Evolutionary conservation across 495 filamentous ascomycete species (phyloP).

Genomic region (Neurospora sp.): DNA sequence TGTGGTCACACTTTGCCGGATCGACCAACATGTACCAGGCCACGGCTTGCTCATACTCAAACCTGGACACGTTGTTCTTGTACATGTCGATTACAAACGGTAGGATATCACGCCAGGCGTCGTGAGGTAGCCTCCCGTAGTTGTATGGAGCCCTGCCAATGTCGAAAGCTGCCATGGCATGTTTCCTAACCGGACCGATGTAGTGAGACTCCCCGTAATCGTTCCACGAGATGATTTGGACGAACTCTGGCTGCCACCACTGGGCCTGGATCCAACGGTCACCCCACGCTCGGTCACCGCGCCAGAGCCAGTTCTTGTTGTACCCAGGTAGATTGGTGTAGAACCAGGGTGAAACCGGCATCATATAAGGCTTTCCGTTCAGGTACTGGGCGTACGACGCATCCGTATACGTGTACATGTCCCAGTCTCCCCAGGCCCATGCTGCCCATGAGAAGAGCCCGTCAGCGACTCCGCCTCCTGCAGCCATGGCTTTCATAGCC

Average conservation of each 20-base stretch:
- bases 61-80: conserved; percentile 27
- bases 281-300: conserved; percentile 55
- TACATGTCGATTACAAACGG: conserved; percentile 53
- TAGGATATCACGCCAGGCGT: conserved; percentile 33
- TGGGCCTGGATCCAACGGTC: conserved; percentile 59
- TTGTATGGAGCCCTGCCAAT: conserved; percentile 26
- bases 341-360: conserved; percentile 65
- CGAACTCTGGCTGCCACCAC: conserved; percentile 46
- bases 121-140: conserved; percentile 36
- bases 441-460: no score
- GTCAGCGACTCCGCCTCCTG: no score
- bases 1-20: conserved; percentile 15
- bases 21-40: conserved; percentile 49
- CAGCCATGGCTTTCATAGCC: no score
- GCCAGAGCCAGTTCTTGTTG: conserved; percentile 61
- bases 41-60: conserved; percentile 31
- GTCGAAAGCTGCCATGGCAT: conserved; percentile 34
- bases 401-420: no score
- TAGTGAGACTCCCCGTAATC: conserved; percentile 67
- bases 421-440: no score
- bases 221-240: conserved; percentile 51
- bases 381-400: not conserved
- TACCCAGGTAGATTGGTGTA: conserved; percentile 51
- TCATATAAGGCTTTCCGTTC: conserved; percentile 40
- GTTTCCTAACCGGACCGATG: conserved; percentile 36